Base-by-base conservation (phyloP, 768 basidiomycete genomes). In the Lactifluus hygrophoroides region DNA sequence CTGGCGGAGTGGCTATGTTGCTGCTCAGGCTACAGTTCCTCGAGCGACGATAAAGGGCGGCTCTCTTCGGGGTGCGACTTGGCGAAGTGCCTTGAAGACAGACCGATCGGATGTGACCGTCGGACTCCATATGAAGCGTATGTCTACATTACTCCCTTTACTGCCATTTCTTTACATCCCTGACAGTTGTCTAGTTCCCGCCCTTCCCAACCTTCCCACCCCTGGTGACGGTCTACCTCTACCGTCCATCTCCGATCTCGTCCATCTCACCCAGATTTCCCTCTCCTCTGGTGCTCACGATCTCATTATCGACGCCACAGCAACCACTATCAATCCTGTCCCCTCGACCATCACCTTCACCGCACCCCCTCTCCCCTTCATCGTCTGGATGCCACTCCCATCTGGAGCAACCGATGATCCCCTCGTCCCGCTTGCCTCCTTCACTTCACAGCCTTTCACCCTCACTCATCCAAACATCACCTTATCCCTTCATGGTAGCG, bases 381-480 rank as follows among this genome's bases (percentile, higher is more conserved):
- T 74, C 13, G 73, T 88, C 42, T 81, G 77, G 2, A 70, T 88
- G 21, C 79, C 80, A 9, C 27, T 27, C 19, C 46, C 66, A 37
- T 37, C 25, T 30, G 65, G 66, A 46, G 16, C 55, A 0, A 54
- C 62, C 14, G 17, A 58, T 67, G 25, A 64, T 23, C 16, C 62
- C 5, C 45, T 63, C 28, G 64, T 82, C 40, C 75, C 80, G 1
- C 69, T 89, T 5, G 85, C 83, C 19, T 73, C 78, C 5, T 79
- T 84, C 16, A 66, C 74, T 40, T 80, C 82, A 4, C 68, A 73
- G 3, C 80, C 85, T 2, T 83, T 88, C 66, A 66, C 69, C 0
- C 76, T 88, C 47, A 83, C 81, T 0, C 82, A 83, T 64, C 85
- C 86, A 13, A 90, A 88, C 66, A 77, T 85, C 51, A 81, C 85